Evolutionary conservation across 2,329 filamentous ascomycete species (phyloP), one percentile per base, ranked within the genome.

Genomic region (Colletotrichum navitas): DNA sequence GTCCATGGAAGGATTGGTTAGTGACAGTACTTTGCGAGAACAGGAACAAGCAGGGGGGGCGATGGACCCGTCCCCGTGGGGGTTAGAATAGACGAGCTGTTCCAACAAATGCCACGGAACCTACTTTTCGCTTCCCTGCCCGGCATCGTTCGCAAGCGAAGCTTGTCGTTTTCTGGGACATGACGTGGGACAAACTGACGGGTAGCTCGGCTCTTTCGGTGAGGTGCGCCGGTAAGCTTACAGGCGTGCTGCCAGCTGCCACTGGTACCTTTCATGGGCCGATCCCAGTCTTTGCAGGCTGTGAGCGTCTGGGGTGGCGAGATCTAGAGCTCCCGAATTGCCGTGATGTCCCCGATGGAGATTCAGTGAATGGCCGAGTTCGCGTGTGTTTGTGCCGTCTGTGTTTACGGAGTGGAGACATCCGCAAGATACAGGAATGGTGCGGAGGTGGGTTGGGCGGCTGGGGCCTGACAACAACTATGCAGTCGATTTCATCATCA

Each of bases 101-200:
- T 60, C 26, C 56, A 21, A 26, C 4, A 43, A 43, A 24, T 41
- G 12, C 24, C 8, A 29, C n/a, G 32, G 18, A 49, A 60, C 49
- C 34, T 63, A 71, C 68, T 59, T 71, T 71, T 54, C 68, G 64
- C 68, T 71, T 71, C 58, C 68, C 68, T 16, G 68, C 65, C 36
- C 68, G 51, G 52, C 68, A 71, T 18, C 68, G 64, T 47, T 68
- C 65, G 54, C 68, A 71, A 32, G 68, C 68, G 59, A 71, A 71
- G 52, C 68, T 68, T 58, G 65, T 71, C 16, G 65, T 39, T 26
- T 59, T 71, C 64, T 68, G 65, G 59, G 68, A 68, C 68, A 71
- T 71, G 64, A 47, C 47, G 51, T 16, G 24, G 47, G 11, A 45
- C 14, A n/a, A 12, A n/a, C 29, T 47, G 58, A 21, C 4, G 29